Base-by-base conservation (phyloP, 257 asterid genomes). In the Nemophila menziesii region DNA sequence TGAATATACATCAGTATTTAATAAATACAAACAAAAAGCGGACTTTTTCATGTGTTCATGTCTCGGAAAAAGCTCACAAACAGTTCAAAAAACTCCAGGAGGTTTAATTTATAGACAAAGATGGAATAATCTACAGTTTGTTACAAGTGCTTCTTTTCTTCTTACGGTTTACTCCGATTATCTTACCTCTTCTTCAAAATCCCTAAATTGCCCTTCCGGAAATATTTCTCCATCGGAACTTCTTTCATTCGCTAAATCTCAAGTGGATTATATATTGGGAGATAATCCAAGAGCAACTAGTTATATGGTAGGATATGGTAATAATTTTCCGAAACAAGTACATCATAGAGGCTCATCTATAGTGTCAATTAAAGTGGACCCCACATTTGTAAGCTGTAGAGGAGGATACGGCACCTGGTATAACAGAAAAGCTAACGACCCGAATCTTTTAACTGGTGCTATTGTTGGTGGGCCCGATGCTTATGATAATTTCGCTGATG, bases 401-500 rank as follows among this genome's bases (percentile, higher is more conserved):
- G 98, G 94, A 38, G 98, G 98, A 16, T 90, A 90, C 44, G 96
- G 96, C 23, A 85, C 94, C 18, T 90, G 98, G 98, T 90, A 43
- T 41, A 63, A 68, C 60, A 63, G 98, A 57, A 81, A 74, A 64
- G 81, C 60, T 4, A 81, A 73, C 1, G 96, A 90, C 22, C 98
- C 98, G 0, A 90, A 85, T 65, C 72, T 77, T 47, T 96, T 90
- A 1, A 67, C 83, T 1, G 96, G 98, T 46, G 98, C 96, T 13
- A 55, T 85, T 45, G 98, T 90, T 44, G 98, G 96, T n/a, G 96
- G 98, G 11, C 98, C 98, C n/a, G 98, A 82, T 59, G 94, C 98
- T 14, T 90, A 90, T 8, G 98, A 90, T 55, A 90, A 85, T 58
- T 90, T 85, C 43, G 98, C 98, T 34, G 96, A 90, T 56, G 59